These are phyloP conservation scores for Schizochytrium sp. DNA, from an alignment of 108 stramenopile species.

Conservation along the genomic window DNA sequence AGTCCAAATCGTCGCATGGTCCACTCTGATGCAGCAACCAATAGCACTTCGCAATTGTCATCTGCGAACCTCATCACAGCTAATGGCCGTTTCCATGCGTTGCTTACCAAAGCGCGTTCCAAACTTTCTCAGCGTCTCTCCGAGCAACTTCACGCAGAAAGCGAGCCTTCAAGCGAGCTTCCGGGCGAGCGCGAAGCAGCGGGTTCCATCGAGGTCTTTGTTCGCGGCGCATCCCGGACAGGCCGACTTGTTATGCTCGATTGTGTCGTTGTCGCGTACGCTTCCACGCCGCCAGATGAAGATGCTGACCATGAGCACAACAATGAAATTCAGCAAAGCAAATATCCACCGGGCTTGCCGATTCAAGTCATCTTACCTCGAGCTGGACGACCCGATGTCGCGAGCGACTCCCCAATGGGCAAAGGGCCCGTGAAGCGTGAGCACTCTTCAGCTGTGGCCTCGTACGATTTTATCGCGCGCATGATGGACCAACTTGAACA, in stretches of 20 bases:
- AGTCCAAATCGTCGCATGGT: not conserved
- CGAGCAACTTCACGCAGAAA: not conserved
- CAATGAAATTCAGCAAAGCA: not conserved
- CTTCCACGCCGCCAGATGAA: not conserved
- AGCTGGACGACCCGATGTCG: not conserved
- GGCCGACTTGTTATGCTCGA: not conserved
- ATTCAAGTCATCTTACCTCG: not conserved
- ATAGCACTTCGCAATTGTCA: too few species aligned
- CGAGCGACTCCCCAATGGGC: not conserved
- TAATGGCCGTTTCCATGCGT: not conserved
- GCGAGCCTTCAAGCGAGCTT: not conserved
- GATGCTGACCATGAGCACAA: not conserved
- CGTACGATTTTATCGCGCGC: not conserved
- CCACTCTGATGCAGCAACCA: not conserved
- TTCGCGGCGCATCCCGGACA: not conserved
- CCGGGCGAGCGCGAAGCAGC: too few species aligned
- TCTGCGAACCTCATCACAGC: too few species aligned
- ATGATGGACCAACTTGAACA: not conserved
- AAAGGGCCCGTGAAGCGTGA: not conserved
- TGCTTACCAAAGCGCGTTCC: not conserved
- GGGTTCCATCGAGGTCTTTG: not conserved
- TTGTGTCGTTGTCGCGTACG: not conserved
- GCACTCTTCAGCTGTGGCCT: not conserved
- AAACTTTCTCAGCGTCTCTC: not conserved
- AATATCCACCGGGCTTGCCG: not conserved